Conservation (phyloP, 2,329 filamentous ascomycete species). For the Nannizzia gypsea region DNA sequence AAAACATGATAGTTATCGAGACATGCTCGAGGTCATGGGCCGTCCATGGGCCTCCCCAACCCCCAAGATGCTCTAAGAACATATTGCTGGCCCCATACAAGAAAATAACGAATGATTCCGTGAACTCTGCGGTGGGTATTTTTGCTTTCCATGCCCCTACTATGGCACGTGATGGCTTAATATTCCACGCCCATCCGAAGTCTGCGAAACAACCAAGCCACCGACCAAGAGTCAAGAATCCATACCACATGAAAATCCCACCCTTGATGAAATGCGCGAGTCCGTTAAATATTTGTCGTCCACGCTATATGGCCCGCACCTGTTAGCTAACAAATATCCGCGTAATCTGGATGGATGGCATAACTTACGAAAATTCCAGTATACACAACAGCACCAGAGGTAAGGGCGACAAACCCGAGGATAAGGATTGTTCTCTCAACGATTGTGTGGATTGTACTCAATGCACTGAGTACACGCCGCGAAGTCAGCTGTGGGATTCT, state of each 20-base stretch:
- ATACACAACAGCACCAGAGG: conserved; percentile 63
- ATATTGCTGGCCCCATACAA: conserved; percentile 82
- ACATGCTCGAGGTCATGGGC: conserved; percentile 79
- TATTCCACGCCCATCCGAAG: conserved; percentile 91
- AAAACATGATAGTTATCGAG: conserved; percentile 85
- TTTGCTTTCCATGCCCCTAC: conserved; percentile 51
- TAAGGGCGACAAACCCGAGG: conserved; percentile 61
- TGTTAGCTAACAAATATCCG: conserved; percentile 2
- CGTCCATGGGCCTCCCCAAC: conserved; percentile 59
- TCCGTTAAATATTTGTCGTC: conserved; percentile 61
- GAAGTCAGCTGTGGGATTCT: conserved; percentile 47
- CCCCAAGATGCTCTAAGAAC: conserved; percentile 77
- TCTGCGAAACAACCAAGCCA: conserved; percentile 87
- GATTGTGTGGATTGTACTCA: conserved; percentile 52
- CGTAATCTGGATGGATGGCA: background rate
- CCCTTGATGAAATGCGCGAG: conserved; percentile 92
- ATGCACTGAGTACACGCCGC: conserved; percentile 43
- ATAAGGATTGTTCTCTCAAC: conserved; percentile 68
- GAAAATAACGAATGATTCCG: conserved; percentile 82
- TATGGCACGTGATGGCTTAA: conserved; percentile 51
- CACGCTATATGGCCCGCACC: conserved; percentile 43
- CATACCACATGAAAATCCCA: conserved; percentile 89
- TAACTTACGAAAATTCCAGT: conserved; percentile 70
- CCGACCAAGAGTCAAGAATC: conserved; percentile 71
- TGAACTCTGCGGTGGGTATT: conserved; percentile 70